Conservation (phyloP, 2,329 filamentous ascomycete species). For the Tolypocladium inflatum region DNA sequence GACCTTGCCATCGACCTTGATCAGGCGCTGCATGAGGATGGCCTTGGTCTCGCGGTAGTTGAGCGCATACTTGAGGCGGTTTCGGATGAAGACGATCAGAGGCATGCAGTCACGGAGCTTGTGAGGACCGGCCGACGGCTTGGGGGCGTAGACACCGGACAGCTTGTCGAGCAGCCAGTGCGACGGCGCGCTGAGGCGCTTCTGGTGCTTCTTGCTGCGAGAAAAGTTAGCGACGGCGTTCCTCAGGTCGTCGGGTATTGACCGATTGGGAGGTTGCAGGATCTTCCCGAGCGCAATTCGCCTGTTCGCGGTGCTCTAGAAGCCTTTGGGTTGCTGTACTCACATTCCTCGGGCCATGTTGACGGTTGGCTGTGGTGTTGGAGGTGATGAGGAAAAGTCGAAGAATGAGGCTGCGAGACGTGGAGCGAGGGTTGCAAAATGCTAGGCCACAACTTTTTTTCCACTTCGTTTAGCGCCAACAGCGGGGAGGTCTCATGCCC, state of each 20-base stretch:
- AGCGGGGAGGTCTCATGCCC: constrained; percentile 24
- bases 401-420: constrained; percentile 13
- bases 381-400: constrained; percentile 24
- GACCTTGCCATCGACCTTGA: constrained; percentile 99
- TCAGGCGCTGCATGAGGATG: constrained; percentile 98
- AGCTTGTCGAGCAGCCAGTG: constrained; percentile 99
- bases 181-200: constrained; percentile 97
- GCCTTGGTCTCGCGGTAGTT: constrained; percentile 96
- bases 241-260: neutral
- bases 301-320: neutral
- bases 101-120: constrained; percentile 99
- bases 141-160: constrained; percentile 75
- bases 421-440: constrained; percentile 15
- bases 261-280: neutral
- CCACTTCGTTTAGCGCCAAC: constrained; percentile 10
- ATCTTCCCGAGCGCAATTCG: neutral
- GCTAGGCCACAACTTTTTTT: constrained; percentile 21
- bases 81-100: constrained; percentile 95
- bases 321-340: constrained; percentile 19
- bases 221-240: neutral
- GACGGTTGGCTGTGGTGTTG: constrained; percentile 29
- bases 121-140: constrained; percentile 79
- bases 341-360: constrained; percentile 59
- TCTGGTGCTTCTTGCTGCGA: constrained; percentile 95
- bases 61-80: constrained; percentile 98